Percentiles rank a stretch among this genome's conserved stretches.
Conservation (phyloP, 805 yeast genomes). For the Debaryomyces hansenii region DNA sequence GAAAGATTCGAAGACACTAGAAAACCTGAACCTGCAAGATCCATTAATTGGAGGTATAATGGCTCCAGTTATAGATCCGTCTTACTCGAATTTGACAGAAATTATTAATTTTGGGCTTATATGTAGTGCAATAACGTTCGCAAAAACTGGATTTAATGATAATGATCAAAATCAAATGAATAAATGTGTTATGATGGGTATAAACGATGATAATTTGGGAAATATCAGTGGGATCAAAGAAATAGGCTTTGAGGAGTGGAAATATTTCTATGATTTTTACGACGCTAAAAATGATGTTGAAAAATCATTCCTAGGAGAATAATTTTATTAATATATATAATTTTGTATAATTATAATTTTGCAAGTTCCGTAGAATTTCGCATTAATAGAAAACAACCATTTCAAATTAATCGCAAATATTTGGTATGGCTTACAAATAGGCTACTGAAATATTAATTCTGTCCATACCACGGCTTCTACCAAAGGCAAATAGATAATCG, state of each 20-base stretch:
- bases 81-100: conserved; percentile 51
- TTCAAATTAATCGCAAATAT: not conserved
- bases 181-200: conserved; percentile 38
- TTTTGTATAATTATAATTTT: not conserved
- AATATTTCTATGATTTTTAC: conserved; percentile 34
- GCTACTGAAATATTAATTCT: too few species aligned
- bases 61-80: conserved; percentile 54
- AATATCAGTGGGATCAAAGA: conserved; percentile 35
- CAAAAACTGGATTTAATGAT: conserved; percentile 35
- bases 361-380: not conserved
- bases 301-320: not conserved
- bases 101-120: conserved; percentile 58
- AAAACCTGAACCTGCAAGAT: not conserved
- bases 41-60: conserved; percentile 50
- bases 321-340: not conserved
- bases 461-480: too few species aligned
- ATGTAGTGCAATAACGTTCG: conserved; percentile 53
- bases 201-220: conserved; percentile 31
- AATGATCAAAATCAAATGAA: conserved; percentile 22
- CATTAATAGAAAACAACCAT: not conserved
- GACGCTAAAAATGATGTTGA: conserved; percentile 17
- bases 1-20: conserved; percentile 7
- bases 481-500: too few species aligned
- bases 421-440: not conserved
- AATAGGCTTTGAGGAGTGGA: conserved; percentile 44